A percentile compares a stretch with the other conserved stretches of the same genome.
phyloP scores from a whole-genome alignment of 1,284 basidiomycete species.

The Sporisorium scitamineum region DNA sequence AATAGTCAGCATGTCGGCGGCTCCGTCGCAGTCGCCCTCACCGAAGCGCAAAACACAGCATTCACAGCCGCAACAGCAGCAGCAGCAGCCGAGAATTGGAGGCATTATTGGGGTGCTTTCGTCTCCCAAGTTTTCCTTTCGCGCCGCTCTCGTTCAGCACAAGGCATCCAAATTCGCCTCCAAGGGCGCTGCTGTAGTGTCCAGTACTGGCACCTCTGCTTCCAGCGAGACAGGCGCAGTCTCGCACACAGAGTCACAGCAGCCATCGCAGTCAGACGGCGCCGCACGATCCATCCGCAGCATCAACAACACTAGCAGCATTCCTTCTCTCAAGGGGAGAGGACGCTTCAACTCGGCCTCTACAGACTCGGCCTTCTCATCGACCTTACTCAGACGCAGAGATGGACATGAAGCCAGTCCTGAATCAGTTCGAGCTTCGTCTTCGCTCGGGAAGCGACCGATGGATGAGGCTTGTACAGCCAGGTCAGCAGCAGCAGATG shows the following conservation, averaged over 20 bases:
- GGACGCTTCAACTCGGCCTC: conserved; percentile 26
- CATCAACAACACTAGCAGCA: conserved; percentile 23
- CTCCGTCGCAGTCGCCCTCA: conserved; percentile 19
- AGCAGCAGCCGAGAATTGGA: conserved; percentile 5
- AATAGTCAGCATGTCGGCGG: conserved; percentile 15
- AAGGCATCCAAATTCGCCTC: conserved; percentile 26
- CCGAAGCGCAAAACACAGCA: conserved; percentile 29
- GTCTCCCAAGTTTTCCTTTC: conserved; percentile 47
- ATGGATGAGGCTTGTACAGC: conserved; percentile 2
- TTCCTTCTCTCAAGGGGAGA: conserved; percentile 24
- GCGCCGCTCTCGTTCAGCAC: conserved; percentile 31
- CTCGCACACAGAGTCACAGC: background rate
- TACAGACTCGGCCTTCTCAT: conserved; percentile 8
- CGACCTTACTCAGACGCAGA: conserved; percentile 7
- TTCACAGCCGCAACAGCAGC: too few species aligned
- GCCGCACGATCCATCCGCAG: conserved; percentile 3
- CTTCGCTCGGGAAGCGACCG: conserved; percentile 34
- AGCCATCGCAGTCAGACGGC: conserved; percentile 11
- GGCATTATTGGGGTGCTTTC: conserved; percentile 20
- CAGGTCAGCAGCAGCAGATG: background rate
- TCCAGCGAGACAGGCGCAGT: background rate
- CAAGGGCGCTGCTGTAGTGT: background rate
- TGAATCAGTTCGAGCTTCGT: conserved; percentile 11
- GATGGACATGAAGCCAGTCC: conserved; percentile 8
- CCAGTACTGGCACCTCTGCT: too few species aligned